Evolutionary conservation across 2,329 filamentous ascomycete genomes (phyloP).

Genomic region (Penicillium concentricum): DNA sequence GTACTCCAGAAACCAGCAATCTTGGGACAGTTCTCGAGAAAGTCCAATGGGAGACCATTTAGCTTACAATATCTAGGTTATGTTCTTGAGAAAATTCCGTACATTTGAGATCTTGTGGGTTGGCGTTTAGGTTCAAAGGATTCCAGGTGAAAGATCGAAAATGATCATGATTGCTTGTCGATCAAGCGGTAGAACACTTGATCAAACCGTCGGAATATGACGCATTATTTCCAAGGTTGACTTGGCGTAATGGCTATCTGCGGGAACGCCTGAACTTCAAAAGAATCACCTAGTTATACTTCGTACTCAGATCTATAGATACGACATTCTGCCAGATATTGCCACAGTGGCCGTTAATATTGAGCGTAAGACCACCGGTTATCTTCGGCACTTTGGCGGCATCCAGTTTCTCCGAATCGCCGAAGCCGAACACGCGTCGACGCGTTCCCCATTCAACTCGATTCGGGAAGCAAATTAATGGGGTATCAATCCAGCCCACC

Average conservation of each 20-base stretch:
- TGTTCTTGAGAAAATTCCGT: background rate
- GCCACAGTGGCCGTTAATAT: background rate
- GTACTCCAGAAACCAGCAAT: background rate
- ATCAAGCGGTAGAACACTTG: background rate
- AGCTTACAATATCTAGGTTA: background rate
- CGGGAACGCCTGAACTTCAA: background rate
- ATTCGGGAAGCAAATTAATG: slow-evolving; percentile 18
- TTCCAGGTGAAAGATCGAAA: background rate
- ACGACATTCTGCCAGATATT: slow-evolving; percentile 6
- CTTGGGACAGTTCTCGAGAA: too few species aligned
- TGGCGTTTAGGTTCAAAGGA: background rate
- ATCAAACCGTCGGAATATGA: background rate
- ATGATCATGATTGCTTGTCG: background rate
- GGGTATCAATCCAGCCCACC: slow-evolving; percentile 15
- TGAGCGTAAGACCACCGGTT: slow-evolving; percentile 11
- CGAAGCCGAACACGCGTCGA: slow-evolving; percentile 24
- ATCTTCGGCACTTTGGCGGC: slow-evolving; percentile 23
- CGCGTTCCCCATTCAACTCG: slow-evolving; percentile 20
- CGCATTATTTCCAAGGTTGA: too few species aligned
- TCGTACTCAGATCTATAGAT: background rate
- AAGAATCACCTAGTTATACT: background rate
- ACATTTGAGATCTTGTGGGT: background rate
- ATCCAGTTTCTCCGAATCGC: slow-evolving; percentile 21
- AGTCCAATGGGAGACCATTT: too few species aligned
- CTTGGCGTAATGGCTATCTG: background rate